phyloP scores from a whole-genome alignment of 2,329 filamentous ascomycete species.

The Apiospora rasikravindrae region DNA sequence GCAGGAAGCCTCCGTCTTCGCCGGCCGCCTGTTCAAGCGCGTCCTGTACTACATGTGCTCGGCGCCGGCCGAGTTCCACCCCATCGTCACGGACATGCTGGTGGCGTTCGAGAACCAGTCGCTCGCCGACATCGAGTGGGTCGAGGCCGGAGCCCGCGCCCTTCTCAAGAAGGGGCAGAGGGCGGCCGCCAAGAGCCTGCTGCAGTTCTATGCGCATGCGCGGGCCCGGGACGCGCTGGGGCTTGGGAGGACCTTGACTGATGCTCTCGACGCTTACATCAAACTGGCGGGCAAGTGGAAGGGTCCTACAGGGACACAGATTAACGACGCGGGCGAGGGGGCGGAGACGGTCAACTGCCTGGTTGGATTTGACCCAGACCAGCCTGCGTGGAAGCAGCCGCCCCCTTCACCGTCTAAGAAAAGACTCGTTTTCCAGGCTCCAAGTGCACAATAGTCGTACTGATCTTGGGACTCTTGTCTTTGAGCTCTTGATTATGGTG shows the following conservation, averaged over 20 bases:
- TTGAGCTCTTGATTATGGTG: neutral
- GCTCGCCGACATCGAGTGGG: conserved; percentile 28
- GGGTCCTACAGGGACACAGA: conserved; percentile 34
- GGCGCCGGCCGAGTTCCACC: conserved; percentile 30
- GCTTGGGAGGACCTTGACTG: conserved; percentile 29
- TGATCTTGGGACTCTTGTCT: neutral
- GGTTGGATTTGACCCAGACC: conserved; percentile 37
- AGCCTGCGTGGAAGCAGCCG: conserved; percentile 24
- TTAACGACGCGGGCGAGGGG: conserved; percentile 39
- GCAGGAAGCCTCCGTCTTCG: conserved; percentile 35
- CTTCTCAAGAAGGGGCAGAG: conserved; percentile 28
- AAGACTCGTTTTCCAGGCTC: neutral
- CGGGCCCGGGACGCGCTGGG: conserved; percentile 31
- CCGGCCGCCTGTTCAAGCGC: conserved; percentile 36
- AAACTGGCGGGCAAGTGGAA: conserved; percentile 34
- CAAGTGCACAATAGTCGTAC: neutral
- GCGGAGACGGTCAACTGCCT: conserved; percentile 42
- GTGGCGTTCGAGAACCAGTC: conserved; percentile 32
- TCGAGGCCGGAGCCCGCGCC: conserved; percentile 30
- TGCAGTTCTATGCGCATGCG: conserved; percentile 33
- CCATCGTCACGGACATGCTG: conserved; percentile 33
- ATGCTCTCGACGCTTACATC: conserved; percentile 32
- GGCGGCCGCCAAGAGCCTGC: conserved; percentile 28
- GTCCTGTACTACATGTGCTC: conserved; percentile 38
- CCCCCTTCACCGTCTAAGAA: neutral